Evolutionary conservation across 805 yeast species (phyloP).

Genomic region (Suhomyces tanzawaensis): DNA sequence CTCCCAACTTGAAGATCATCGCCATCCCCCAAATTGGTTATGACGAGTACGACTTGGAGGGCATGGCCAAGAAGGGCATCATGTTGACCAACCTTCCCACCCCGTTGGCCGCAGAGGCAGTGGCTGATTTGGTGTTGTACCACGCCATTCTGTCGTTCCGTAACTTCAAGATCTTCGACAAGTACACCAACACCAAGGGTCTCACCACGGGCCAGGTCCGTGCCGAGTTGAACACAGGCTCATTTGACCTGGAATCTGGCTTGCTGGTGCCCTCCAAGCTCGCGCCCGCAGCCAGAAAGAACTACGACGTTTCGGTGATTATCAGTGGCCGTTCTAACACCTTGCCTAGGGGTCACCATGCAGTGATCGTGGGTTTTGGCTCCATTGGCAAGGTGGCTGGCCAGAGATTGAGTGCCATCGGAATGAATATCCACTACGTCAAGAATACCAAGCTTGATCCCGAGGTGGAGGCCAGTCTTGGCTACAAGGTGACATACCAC

Average conservation of each 20-base stretch:
- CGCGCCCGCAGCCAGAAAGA: not conserved
- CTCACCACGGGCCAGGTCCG: slow-evolving; percentile 14
- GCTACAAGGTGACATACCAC: slow-evolving; percentile 20
- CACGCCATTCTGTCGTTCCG: slow-evolving; percentile 24
- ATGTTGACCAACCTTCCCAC: slow-evolving; percentile 24
- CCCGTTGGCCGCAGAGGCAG: slow-evolving; percentile 24
- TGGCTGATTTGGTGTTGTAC: slow-evolving; percentile 26
- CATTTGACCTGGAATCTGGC: slow-evolving; percentile 11
- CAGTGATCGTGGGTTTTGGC: slow-evolving; percentile 27
- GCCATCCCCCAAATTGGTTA: slow-evolving; percentile 24
- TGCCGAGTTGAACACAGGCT: slow-evolving; percentile 10
- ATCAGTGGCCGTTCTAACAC: slow-evolving; percentile 13
- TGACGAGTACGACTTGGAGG: slow-evolving; percentile 19
- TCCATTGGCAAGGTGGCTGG: slow-evolving; percentile 24
- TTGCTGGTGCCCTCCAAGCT: not conserved
- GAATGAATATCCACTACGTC: slow-evolving; percentile 28
- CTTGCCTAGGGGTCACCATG: slow-evolving; percentile 23
- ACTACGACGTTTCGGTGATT: slow-evolving; percentile 29
- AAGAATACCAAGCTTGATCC: slow-evolving; percentile 16
- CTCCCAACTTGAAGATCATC: slow-evolving; percentile 18
- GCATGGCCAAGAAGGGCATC: slow-evolving; percentile 20
- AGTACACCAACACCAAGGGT: slow-evolving; percentile 7
- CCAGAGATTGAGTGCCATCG: slow-evolving; percentile 18
- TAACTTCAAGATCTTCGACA: slow-evolving; percentile 17
- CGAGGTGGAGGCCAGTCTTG: slow-evolving; percentile 14